A percentile compares a stretch with the other conserved stretches of the same genome.
Evolutionary conservation across 148 eudicot genomes (phyloP).

Genomic region (Cornus suecica): DNA sequence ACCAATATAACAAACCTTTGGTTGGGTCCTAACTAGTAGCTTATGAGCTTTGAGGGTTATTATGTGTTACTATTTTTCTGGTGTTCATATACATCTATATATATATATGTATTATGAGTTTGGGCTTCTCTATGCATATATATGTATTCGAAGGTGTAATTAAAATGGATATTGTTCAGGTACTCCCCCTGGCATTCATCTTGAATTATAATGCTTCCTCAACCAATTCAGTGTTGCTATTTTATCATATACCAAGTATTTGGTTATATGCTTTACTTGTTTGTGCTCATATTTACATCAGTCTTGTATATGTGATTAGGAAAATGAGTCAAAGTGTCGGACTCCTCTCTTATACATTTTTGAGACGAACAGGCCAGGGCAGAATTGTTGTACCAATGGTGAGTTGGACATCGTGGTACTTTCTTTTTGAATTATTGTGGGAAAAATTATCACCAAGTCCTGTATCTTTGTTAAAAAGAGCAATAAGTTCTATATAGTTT

Average conservation of each 20-base stretch:
- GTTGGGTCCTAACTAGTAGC: background rate
- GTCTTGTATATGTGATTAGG: constrained; percentile 31
- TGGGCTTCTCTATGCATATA: background rate
- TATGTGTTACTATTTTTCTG: background rate
- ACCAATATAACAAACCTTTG: background rate
- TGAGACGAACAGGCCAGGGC: constrained; percentile 50
- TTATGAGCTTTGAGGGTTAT: background rate
- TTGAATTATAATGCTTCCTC: background rate
- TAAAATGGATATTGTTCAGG: background rate
- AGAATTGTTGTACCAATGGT: constrained; percentile 74
- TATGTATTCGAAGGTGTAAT: background rate
- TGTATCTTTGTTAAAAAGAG: too few relatives aligned
- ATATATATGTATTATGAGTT: background rate
- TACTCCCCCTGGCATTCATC: background rate
- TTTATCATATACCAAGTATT: background rate
- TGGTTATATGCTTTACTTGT: background rate
- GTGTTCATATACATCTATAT: background rate
- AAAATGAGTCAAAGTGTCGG: constrained; percentile 55
- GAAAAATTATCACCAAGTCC: background rate
- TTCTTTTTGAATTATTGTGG: background rate
- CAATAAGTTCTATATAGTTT: too few relatives aligned
- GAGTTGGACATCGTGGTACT: constrained; percentile 18
- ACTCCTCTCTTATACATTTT: constrained; percentile 59
- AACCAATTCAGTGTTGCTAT: background rate
- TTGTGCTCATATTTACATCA: background rate